phyloP scores from a whole-genome alignment of 169 alveolate species.

The Plasmodium cynomolgi region DNA sequence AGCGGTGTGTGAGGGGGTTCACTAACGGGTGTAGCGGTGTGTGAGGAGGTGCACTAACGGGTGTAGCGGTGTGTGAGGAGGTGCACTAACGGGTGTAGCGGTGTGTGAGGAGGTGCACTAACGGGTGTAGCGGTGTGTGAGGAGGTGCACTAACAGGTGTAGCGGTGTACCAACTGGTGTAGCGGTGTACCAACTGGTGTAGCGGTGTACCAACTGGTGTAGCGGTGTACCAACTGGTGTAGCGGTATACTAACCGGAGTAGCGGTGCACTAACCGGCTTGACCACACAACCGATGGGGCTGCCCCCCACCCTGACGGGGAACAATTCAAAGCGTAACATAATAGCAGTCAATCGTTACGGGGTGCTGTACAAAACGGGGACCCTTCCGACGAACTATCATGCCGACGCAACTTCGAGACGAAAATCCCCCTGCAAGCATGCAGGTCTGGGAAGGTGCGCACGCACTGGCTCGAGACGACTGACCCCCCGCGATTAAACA shows the following conservation, averaged over 20 bases:
- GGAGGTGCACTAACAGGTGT: not conserved
- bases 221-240: not conserved
- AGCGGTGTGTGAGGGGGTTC: not conserved
- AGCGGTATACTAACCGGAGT: too few relatives aligned
- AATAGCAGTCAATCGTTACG: too few relatives aligned
- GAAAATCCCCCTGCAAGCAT: conserved; percentile 64
- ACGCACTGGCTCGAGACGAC: conserved; percentile 44
- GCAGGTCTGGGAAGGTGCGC: conserved; percentile 41
- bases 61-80: not conserved
- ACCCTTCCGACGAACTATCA: not conserved
- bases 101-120: too few relatives aligned
- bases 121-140: conserved; percentile 3
- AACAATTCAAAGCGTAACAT: too few relatives aligned
- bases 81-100: not conserved
- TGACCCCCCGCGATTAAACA: conserved; percentile 1
- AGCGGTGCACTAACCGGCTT: not conserved
- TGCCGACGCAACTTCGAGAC: conserved; percentile 13
- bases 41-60: not conserved
- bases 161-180: too few relatives aligned
- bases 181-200: not conserved
- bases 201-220: too few relatives aligned
- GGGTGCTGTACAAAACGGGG: too few relatives aligned
- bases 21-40: not conserved
- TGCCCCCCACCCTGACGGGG: too few relatives aligned
- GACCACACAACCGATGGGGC: too few relatives aligned